Evolutionary conservation across 1,139 yeast genomes (phyloP), one percentile per base, ranked within the genome.

Genomic region (Diutina pseudorugosa): DNA sequence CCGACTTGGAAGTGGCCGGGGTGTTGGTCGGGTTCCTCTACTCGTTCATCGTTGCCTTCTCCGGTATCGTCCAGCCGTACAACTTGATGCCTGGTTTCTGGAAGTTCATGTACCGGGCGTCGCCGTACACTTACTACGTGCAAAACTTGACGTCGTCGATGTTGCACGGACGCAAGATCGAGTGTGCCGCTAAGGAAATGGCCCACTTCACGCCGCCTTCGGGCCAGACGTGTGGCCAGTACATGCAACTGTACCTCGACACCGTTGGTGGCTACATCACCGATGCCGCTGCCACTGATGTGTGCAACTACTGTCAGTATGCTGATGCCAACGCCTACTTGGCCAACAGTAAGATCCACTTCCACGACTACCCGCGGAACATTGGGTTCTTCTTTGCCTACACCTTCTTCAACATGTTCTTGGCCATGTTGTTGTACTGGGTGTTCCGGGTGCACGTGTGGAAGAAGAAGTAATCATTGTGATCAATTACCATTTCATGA

Each of bases 101-200:
- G 83, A 65, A 63, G 1, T 67, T 67, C 53, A 83, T 85, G 87
- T 79, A 82, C 69, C 78, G 82, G 61, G 76, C 77, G 2, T 80
- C 86, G 6, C 93, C 93, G 23, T 77, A 79, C 65, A 82, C 89
- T 0, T 85, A 84, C 60, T 71, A 81, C 58, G 75, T 85, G 52
- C 82, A 80, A 53, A 83, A 82, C 45, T 67, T 83, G 61, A 71
- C 83, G 50, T 66, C 79, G 21, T 56, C 69, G 2, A 67, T 83
- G 54, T 65, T 83, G 36, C 85, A 83, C 55, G 72, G 76, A 18
- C 76, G 83, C 52, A 66, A 19, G 2, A 57, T 57, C 27, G 41
- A 33, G 2, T 57, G 60, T 43, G 19, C 55, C 4, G 47, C 23
- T 11, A 48, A 51, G 33, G 60, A 57, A 48, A 51, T 54, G 48